Conservation (phyloP, 495 filamentous ascomycete genomes). For the Cercophora samala region DNA sequence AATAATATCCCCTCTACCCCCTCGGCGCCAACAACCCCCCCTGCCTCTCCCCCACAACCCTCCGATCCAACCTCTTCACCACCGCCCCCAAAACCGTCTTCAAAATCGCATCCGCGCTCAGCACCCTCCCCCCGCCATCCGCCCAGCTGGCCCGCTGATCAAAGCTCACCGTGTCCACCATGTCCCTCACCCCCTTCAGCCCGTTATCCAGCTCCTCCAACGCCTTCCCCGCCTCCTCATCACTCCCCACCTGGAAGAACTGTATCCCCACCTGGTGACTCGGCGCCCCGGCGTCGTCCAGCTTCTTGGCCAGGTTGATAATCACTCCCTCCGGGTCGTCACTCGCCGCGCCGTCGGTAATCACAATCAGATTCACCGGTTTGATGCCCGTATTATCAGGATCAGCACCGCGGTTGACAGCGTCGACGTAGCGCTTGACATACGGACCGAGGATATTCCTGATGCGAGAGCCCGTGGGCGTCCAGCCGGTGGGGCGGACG, state of each 20-base stretch:
- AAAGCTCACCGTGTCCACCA: conserved; percentile 90
- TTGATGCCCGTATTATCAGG: conserved; percentile 55
- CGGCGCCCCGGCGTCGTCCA: conserved; percentile 70
- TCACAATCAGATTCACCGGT: conserved; percentile 88
- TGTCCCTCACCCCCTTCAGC: conserved; percentile 70
- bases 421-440: conserved; percentile 37
- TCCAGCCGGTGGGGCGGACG: conserved; percentile 63
- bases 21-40: background rate
- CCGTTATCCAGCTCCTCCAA: conserved; percentile 77
- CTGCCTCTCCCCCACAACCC: conserved; percentile 5
- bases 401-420: conserved; percentile 37
- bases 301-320: conserved; percentile 58
- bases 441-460: conserved; percentile 74
- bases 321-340: conserved; percentile 72
- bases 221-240: conserved; percentile 59
- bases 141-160: conserved; percentile 37
- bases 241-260: conserved; percentile 92
- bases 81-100: conserved; percentile 82
- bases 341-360: conserved; percentile 84
- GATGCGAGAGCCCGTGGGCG: conserved; percentile 72
- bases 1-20: no score
- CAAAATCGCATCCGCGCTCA: conserved; percentile 64
- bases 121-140: conserved; percentile 35
- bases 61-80: conserved; percentile 57
- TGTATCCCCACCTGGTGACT: conserved; percentile 91